Evolutionary conservation across 2,329 filamentous ascomycete species (phyloP), one percentile per base, ranked within the genome.

Genomic region (Alternaria gansuensis): DNA sequence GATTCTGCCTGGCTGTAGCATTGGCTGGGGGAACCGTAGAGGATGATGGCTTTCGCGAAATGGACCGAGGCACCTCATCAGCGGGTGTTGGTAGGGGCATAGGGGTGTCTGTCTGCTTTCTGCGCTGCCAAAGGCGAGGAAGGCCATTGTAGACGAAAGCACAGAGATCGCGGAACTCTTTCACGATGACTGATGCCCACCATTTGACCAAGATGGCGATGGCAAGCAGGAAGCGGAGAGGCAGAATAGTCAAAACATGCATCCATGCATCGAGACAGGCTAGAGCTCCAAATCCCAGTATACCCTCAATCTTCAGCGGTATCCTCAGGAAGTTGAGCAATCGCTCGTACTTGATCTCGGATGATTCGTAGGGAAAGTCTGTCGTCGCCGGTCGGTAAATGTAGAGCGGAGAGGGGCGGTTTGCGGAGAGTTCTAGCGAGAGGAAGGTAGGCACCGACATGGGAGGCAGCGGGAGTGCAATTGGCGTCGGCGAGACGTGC

Each of bases 181-280:
- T 90, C 4, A 83, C 82, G 2, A 94, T 67, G 23, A 93, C 86
- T 33, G 90, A 86, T 2, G 78, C 83, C 91, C 92, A 96, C 84
- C 93, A 98, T 60, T 86, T 85, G 9, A 87, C 76, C 26, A 99
- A 80, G 2, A 98, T 88, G 21, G 87, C 87, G 0, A 94, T 70
- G 1, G 95, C 94, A 58, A 93, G 90, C 53, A 90, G 77, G 69
- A 99, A 98, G 2, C 95, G 87, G 59, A 99, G 84, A 0, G 95
- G 95, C 0, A 99, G 82, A 43, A 99, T 97, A 0, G 95, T 99
- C 69, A 99, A 96, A 0, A 92, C 96, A 79, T 97, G 95, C 1
- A 99, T 85, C 93, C 94, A 99, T 1, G 94, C 91, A 75, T 99
- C 95, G 5, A 99, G 82, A 78, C 95, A 99, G 6, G 94, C 93